Evolutionary conservation across 176 grass and related monocot genomes (phyloP), one percentile per base, ranked within the genome.

Genomic region (Oryza rufipogon): DNA sequence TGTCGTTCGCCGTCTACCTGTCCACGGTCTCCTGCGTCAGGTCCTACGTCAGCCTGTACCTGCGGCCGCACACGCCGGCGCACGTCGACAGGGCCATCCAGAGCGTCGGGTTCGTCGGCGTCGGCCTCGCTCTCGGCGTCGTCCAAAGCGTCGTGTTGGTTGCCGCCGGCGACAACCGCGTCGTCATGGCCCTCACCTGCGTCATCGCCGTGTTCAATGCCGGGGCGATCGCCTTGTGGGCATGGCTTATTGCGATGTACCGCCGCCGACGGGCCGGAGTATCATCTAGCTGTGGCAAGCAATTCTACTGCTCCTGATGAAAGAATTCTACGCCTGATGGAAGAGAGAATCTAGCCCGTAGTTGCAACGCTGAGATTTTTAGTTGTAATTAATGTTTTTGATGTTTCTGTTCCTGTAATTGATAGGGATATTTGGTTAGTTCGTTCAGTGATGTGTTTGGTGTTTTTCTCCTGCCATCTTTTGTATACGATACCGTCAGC

Each of bases 11-110:
- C 58, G 33, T 64, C 58, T 78, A 78, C 60, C 4, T 65, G 13
- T 78, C 76, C n/a, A 22, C 28, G 76, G 0, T 63, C 38, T 19
- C 25, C 13, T 7, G 42, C n/a, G 4, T 78, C 22, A 20, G 25
- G 38, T 45, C n/a, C 30, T 65, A 44, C 60, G 25, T 65, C 11
- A 60, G 45, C 36, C 11, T 78, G 38, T 78, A 45, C 75, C 74
- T 77, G 19, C 30, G 30, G 30, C 74, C 75, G 34, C 75, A 56
- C 20, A 34, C 75, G 56, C 75, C 34, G 75, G 51, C 41, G 56
- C 33, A 54, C 34, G 75, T 25, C 54, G 11, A 44, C 14, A 0
- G 49, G 64, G 44, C 10, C 41, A 17, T 68, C 25, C 2, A 6
- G 39, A 9, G 4, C 16, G 5, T 68, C 26, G 77, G 42, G 1